Base-by-base conservation (phyloP, 495 filamentous ascomycete genomes). In the Pseudoneurospora amorphoporcata region DNA sequence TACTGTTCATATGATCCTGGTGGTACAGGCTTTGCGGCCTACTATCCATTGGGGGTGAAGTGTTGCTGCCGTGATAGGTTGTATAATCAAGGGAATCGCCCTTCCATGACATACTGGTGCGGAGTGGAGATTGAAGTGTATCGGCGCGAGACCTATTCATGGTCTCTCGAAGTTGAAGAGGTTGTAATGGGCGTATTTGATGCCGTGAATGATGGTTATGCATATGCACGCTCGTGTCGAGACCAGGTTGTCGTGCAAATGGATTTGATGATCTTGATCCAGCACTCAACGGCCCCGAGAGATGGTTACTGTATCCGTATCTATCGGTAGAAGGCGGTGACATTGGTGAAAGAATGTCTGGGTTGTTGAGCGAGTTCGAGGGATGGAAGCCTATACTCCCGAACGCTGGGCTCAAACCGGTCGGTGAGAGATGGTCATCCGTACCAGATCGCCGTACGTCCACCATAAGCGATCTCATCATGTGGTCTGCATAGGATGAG, bases 81-180 rank as follows among this genome's bases (percentile, higher is more conserved):
- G 80, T 82, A 75, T 89, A 88, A 68, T 89, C 87, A 53, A 89
- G 83, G 0, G 87, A 82, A 73, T 87, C 86, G 23, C 84, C 87
- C 76, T 88, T 88, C 86, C 88, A 90, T 16, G 87, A 87, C 82
- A 88, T 88, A 74, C 86, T 88, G 68, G 88, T 84, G 70, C 87
- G 84, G 65, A 89, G 78, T 2, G 88, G 88, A 16, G 87, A 88
- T 72, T 88, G 87, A 37, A 89, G 76, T 65, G 84, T 87, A 70
- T 90, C 88, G 17, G 86, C 85, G 71, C 88, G 81, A 17, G 87
- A 87, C 71, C 88, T 82, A n/a, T 86, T 83, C 81, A 88, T 84
- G 10, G 86, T 85, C 68, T 90, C 88, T 69, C 87, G 85, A 38
- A 89, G 83, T 45, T 89, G 86, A 39, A 90, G 82, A 14, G 87